Evolutionary conservation across 2,329 filamentous ascomycete species (phyloP), one percentile per base, ranked within the genome.

Genomic region (Talaromyces sp.): DNA sequence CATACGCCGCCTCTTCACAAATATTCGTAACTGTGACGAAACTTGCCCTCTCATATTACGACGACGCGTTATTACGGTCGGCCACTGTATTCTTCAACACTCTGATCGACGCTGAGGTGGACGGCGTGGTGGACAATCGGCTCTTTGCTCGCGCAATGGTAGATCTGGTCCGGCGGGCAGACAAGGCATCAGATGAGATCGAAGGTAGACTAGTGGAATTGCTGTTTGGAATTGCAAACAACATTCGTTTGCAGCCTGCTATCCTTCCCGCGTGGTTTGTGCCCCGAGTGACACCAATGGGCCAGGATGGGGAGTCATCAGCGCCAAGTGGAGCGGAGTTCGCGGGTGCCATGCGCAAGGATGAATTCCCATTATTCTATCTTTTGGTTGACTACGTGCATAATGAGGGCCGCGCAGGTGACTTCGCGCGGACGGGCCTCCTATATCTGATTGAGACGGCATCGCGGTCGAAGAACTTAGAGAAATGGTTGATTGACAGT

Each of bases 401-500:
- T 67, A 89, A 96, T 61, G 93, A 97, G 69, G 94, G 94, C 37
- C 87, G 93, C 51, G 89, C 95, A 16, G 94, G 94, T 11, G 94
- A 99, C 72, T 99, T 99, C 78, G 93, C 94, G 2, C 82, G 94
- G 52, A 99, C 94, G 0, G 94, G 94, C 0, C 73, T 99, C 56
- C 81, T 99, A 7, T 99, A 99, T 74, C 90, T 99, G 54, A 96
- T 97, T 63, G 93, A 97, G 74, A 90, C 91, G 0, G 91, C 93
- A 0, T 93, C 91, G 0, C 88, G 86, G 61, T 96, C 91, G 1
- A 83, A 86, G 17, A 83, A 86, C 1, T 74, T 99, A 54, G 94
- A 99, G 75, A 89, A 91, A 66, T 99, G 94, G 94, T 90, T 99
- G 59, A 91, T 97, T 42, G 92, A 96, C 69, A 97, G 93, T 70